Percentiles rank a stretch among this genome's conserved stretches.
Evolutionary conservation across 2,329 filamentous ascomycete species (phyloP).

Genomic region (Ceratocystis destructans): DNA sequence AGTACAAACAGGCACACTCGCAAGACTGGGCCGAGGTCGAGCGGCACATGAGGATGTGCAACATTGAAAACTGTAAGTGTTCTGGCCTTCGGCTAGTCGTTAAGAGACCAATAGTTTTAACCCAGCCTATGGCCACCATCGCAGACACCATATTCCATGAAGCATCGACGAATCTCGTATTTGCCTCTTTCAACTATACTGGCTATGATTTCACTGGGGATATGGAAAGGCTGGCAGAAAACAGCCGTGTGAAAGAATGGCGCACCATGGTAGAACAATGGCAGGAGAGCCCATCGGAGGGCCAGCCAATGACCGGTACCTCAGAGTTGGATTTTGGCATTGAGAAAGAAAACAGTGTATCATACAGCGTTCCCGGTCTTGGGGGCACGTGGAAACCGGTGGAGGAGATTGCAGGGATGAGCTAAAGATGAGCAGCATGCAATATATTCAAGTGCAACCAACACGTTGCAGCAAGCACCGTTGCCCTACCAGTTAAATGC

Average conservation of each 20-base stretch:
- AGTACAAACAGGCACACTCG: conserved; percentile 62
- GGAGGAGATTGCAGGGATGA: conserved; percentile 8
- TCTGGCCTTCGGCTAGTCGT: background rate
- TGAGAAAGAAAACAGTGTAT: background rate
- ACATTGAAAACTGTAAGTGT: conserved; percentile 55
- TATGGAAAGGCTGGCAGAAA: conserved; percentile 62
- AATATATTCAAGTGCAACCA: background rate
- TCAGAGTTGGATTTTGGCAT: background rate
- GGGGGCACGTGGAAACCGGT: conserved; percentile 12
- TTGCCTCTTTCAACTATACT: conserved; percentile 67
- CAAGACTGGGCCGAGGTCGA: conserved; percentile 66
- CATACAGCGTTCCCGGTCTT: conserved; percentile 4
- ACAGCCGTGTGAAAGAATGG: conserved; percentile 62
- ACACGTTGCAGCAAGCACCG: no score
- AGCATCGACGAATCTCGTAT: conserved; percentile 47
- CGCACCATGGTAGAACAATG: conserved; percentile 68
- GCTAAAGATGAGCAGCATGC: background rate
- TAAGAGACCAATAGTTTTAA: background rate
- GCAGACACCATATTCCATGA: conserved; percentile 63
- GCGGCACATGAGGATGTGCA: conserved; percentile 60
- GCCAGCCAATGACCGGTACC: background rate
- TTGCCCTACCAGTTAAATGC: conserved; percentile 30
- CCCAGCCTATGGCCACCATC: background rate
- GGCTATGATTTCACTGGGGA: conserved; percentile 58
- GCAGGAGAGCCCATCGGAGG: conserved; percentile 37